These are phyloP conservation scores for Cytospora leucostoma DNA, from an alignment of 2,329 filamentous ascomycete species.

Conservation along the genomic window DNA sequence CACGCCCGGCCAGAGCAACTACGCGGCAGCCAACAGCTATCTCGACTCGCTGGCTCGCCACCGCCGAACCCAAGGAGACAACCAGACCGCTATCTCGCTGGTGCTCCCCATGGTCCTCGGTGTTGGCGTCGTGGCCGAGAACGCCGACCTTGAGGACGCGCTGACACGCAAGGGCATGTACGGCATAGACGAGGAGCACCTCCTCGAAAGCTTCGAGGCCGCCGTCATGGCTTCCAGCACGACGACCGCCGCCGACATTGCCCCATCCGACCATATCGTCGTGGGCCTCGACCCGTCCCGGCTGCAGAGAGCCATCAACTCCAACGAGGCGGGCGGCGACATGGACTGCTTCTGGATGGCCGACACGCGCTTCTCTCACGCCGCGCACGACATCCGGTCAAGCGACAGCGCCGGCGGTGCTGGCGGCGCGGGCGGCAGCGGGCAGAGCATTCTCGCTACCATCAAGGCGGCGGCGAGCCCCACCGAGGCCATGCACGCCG, in stretches of 20 bases:
- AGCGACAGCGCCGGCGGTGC: not conserved
- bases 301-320: slow-evolving; percentile 27
- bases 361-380: slow-evolving; percentile 32
- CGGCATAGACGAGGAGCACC: slow-evolving; percentile 35
- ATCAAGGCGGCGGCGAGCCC: slow-evolving; percentile 24
- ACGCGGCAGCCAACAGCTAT: slow-evolving; percentile 45
- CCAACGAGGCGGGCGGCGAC: slow-evolving; percentile 8
- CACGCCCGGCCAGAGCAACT: slow-evolving; percentile 46
- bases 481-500: slow-evolving; percentile 25
- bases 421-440: not conserved
- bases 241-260: no score
- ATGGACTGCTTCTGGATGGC: slow-evolving; percentile 34
- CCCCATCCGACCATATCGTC: slow-evolving; percentile 30
- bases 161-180: slow-evolving; percentile 35
- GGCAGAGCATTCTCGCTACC: slow-evolving; percentile 28
- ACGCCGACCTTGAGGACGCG: slow-evolving; percentile 29
- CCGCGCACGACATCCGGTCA: slow-evolving; percentile 29
- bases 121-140: slow-evolving; percentile 5
- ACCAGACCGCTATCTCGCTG: not conserved
- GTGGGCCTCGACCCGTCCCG: slow-evolving; percentile 33
- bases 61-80: not conserved
- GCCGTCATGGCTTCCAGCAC: slow-evolving; percentile 13
- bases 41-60: slow-evolving; percentile 31
- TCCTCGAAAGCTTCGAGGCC: slow-evolving; percentile 33
- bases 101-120: slow-evolving; percentile 6